A percentile compares a stretch with the other conserved stretches of the same genome.
Conservation (phyloP, 1,139 yeast genomes). For the Meyerozyma smithsonii region DNA sequence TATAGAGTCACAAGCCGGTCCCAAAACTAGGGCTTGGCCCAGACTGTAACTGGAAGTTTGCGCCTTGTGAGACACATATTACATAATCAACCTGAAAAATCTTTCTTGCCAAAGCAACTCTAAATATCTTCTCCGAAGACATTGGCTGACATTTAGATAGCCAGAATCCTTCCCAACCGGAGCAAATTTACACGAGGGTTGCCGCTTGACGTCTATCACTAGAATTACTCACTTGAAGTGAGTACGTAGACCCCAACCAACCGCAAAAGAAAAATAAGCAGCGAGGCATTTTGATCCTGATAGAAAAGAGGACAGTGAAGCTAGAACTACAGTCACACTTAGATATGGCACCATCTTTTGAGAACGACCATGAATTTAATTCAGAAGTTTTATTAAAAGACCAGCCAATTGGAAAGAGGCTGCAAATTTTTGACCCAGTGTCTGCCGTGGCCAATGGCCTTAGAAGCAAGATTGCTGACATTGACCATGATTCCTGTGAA, state of each 20-base stretch:
- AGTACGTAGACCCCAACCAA: conserved; percentile 16
- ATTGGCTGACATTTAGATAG: conserved; percentile 1
- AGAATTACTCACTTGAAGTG: conserved; percentile 29
- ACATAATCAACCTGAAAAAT: not conserved
- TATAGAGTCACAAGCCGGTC: too few species aligned
- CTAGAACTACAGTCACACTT: not conserved
- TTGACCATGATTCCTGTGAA: conserved; percentile 59
- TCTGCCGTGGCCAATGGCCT: conserved; percentile 27
- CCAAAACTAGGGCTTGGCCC: too few species aligned
- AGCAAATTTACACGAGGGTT: conserved; percentile 35
- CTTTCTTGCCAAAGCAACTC: not conserved
- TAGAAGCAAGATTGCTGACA: conserved; percentile 32
- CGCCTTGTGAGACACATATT: too few species aligned
- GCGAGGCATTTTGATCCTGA: conserved; percentile 5
- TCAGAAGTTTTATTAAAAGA: not conserved
- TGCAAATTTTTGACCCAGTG: conserved; percentile 9
- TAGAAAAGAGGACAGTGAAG: conserved; percentile 1
- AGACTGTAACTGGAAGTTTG: too few species aligned
- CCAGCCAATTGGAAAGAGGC: conserved; percentile 5
- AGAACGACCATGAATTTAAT: conserved; percentile 5
- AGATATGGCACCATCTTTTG: conserved; percentile 28
- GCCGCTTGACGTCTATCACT: conserved; percentile 42
- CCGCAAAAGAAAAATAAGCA: conserved; percentile 4
- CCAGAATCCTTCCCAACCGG: conserved; percentile 4
- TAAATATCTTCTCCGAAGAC: not conserved